Evolutionary conservation across 345 rosid species (phyloP).

Genomic region (Syzygium aromaticum): DNA sequence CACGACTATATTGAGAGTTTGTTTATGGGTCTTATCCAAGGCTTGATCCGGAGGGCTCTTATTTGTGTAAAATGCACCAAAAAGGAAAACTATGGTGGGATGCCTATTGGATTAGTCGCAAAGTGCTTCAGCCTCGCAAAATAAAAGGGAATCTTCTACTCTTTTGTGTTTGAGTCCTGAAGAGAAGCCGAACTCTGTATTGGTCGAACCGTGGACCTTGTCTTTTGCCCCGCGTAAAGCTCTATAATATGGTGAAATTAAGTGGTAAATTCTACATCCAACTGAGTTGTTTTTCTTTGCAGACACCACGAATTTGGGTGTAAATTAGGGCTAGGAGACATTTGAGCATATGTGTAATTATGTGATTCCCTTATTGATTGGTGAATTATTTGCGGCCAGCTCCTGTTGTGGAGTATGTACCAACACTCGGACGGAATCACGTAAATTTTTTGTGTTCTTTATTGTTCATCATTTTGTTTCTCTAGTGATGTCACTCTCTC

Average conservation of each 20-base stretch:
- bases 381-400: not conserved
- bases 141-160: not conserved
- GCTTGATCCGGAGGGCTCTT: not conserved
- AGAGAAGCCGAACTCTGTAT: not conserved
- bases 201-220: not conserved
- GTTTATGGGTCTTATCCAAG: not conserved
- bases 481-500: not conserved
- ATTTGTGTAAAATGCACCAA: not conserved
- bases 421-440: rapidly evolving
- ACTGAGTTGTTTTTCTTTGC: not conserved
- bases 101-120: not conserved
- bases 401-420: not conserved
- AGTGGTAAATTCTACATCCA: not conserved
- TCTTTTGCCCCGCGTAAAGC: not conserved
- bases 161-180: not conserved
- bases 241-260: not conserved
- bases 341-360: not conserved
- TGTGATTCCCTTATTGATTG: not conserved
- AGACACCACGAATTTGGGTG: not conserved
- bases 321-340: not conserved
- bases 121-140: not conserved
- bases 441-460: not conserved
- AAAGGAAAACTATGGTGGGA: not conserved
- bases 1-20: not conserved
- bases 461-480: not conserved